Conservation (phyloP, 495 filamentous ascomycete species). For the Pseudomonodictys pantanalensis region DNA sequence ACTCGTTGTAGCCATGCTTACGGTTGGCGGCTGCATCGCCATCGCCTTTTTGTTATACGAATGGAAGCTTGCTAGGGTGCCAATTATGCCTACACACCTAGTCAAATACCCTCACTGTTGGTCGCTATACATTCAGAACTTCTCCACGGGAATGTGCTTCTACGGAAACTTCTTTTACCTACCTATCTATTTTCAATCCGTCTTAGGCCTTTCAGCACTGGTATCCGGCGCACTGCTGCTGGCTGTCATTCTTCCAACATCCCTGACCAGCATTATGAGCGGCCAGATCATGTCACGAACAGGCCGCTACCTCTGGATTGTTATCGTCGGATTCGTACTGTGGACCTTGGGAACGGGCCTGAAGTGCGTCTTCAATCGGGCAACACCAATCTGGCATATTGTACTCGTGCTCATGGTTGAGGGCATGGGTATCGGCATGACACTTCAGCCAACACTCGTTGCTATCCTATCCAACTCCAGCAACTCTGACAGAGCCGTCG, state of each 20-base stretch:
- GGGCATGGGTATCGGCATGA: conserved; percentile 56
- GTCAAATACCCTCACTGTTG: conserved; percentile 55
- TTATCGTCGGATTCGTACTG: conserved; percentile 54
- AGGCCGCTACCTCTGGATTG: conserved; percentile 57
- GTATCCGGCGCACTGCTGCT: conserved; percentile 49
- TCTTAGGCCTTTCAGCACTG: conserved; percentile 37
- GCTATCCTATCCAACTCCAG: conserved; percentile 60
- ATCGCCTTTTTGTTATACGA: conserved; percentile 55
- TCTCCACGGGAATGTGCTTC: conserved; percentile 59
- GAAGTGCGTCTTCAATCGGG: conserved; percentile 49
- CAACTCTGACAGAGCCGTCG: conserved; percentile 58
- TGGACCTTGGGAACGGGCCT: conserved; percentile 58
- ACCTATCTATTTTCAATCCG: conserved; percentile 51
- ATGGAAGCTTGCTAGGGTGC: conserved; percentile 56
- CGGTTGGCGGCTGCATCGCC: conserved; percentile 48
- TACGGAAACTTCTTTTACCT: conserved; percentile 54
- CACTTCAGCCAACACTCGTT: conserved; percentile 61
- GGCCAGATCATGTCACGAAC: conserved; percentile 57
- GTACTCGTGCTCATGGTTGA: conserved; percentile 52
- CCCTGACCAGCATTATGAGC: conserved; percentile 50
- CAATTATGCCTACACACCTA: conserved; percentile 60
- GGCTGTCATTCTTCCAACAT: conserved; percentile 55
- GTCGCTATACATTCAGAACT: conserved; percentile 57
- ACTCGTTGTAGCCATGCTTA: conserved; percentile 62
- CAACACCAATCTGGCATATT: conserved; percentile 51